Conservation (phyloP, 768 basidiomycete species). For the Mycena kentingensis region DNA sequence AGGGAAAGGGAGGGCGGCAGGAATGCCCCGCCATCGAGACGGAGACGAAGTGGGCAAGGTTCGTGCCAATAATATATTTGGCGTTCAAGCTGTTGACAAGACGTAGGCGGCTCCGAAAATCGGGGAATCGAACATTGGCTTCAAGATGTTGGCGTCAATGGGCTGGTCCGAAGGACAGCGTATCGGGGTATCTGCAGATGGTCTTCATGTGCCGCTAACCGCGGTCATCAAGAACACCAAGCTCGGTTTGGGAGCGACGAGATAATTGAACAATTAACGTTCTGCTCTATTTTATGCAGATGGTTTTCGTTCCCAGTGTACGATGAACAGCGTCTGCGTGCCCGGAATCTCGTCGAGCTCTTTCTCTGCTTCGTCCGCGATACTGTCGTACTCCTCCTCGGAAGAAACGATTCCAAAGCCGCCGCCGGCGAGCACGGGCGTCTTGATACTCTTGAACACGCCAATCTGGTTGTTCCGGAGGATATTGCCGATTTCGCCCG, state of each 20-base stretch:
- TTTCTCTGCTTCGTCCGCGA: constrained; percentile 13
- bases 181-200: constrained; percentile 63
- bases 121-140: constrained; percentile 78
- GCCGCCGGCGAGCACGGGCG: constrained; percentile 18
- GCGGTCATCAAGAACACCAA: constrained; percentile 88
- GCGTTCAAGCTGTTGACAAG: background rate
- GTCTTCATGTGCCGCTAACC: constrained; percentile 73
- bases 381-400: constrained; percentile 13
- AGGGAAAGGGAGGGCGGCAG: constrained; percentile 19
- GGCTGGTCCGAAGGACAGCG: constrained; percentile 85
- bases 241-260: constrained; percentile 74
- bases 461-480: constrained; percentile 15
- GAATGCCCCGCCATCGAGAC: constrained; percentile 61
- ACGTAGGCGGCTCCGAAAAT: constrained; percentile 78
- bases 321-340: constrained; percentile 15
- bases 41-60: constrained; percentile 89
- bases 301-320: constrained; percentile 18
- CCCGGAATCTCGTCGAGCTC: constrained; percentile 21
- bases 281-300: too few species aligned
- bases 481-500: constrained; percentile 14
- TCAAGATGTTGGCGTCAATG: constrained; percentile 85
- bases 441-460: constrained; percentile 23
- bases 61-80: constrained; percentile 23
- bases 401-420: constrained; percentile 20
- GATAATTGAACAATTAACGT: too few species aligned